These are phyloP conservation scores for Escallonia rubra DNA, from an alignment of 129 eudicot species.

Conservation along the genomic window DNA sequence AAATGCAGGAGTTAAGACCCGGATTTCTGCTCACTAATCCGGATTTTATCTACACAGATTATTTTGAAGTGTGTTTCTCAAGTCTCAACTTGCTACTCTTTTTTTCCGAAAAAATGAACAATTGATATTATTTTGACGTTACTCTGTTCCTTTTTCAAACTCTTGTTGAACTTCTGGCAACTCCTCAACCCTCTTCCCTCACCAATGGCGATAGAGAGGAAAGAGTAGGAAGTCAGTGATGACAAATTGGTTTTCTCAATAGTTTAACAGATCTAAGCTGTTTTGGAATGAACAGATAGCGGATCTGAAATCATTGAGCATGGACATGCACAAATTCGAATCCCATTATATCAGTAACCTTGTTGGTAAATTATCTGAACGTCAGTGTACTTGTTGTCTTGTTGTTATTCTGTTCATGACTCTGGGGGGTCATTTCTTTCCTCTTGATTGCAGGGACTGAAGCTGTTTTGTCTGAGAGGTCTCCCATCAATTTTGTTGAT, in stretches of 20 bases:
- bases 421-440: neutral
- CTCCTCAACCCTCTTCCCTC: no score
- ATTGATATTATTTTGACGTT: no score
- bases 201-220: no score
- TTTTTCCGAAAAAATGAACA: no score
- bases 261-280: neutral
- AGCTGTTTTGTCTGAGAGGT: conserved; percentile 24
- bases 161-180: no score
- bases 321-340: conserved; percentile 38
- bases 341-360: conserved; percentile 34
- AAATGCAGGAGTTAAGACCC: no score
- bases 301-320: conserved; percentile 32
- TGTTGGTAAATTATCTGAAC: conserved; percentile 24
- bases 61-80: no score
- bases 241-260: neutral
- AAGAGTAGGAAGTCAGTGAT: no score
- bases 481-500: conserved; percentile 40
- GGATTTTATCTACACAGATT: no score
- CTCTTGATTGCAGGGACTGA: conserved; percentile 24
- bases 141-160: no score
- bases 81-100: no score
- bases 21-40: no score
- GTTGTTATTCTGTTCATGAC: neutral
- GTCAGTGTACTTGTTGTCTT: neutral
- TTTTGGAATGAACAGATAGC: conserved; percentile 31